Percentiles rank a stretch among this genome's conserved stretches.
These are phyloP conservation scores for Trifolium repens DNA, from an alignment of 306 rosid genomes.

Conservation along the genomic window DNA sequence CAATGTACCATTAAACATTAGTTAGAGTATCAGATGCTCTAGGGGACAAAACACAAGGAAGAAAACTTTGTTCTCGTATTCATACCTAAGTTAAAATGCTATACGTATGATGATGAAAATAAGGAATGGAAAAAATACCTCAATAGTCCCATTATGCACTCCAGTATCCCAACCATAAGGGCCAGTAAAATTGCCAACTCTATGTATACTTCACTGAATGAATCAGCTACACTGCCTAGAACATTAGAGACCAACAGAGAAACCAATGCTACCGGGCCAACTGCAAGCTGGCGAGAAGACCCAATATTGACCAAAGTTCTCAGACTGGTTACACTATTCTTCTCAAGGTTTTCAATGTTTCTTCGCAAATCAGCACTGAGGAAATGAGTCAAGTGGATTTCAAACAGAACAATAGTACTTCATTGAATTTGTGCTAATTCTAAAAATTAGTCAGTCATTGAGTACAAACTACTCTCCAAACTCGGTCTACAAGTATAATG, in stretches of 20 bases:
- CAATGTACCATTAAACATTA: not conserved
- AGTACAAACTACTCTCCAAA: conserved; percentile 4
- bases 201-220: conserved; percentile 77
- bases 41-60: conserved; percentile 17
- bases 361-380: conserved; percentile 78
- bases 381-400: conserved; percentile 57
- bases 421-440: not conserved
- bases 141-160: conserved; percentile 91
- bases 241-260: conserved; percentile 86
- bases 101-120: conserved; percentile 23
- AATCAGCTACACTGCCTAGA: conserved; percentile 72
- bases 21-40: conserved; percentile 3
- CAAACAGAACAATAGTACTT: conserved; percentile 17
- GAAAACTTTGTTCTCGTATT: conserved; percentile 16
- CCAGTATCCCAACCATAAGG: conserved; percentile 94
- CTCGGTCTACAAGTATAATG: conserved; percentile 3
- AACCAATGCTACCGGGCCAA: conserved; percentile 99
- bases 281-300: conserved; percentile 98
- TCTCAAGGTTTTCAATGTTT: conserved; percentile 84
- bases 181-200: conserved; percentile 89
- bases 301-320: conserved; percentile 90
- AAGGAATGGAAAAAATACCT: conserved; percentile 58
- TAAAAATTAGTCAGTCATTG: not conserved
- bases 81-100: conserved; percentile 25
- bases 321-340: conserved; percentile 81